phyloP scores from a whole-genome alignment of 1,284 basidiomycete species.

The Violaceomyces palustris region DNA sequence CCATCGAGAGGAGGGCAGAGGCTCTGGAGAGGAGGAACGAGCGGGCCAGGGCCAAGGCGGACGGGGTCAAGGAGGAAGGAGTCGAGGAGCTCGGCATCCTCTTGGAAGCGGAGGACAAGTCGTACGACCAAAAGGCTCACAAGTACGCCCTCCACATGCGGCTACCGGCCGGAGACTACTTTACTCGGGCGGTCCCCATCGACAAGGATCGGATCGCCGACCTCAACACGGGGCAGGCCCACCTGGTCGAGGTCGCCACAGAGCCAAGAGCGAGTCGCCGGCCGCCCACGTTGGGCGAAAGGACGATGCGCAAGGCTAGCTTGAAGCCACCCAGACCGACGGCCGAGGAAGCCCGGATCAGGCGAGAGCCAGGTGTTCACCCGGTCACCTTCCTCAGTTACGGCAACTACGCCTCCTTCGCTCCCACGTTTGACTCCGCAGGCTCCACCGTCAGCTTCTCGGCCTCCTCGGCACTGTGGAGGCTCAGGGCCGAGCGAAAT shows the following conservation, averaged over 20 bases:
- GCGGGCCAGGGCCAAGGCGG: slow-evolving; percentile 4
- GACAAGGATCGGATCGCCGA: slow-evolving; percentile 4
- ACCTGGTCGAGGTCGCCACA: slow-evolving; percentile 36
- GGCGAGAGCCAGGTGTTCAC: neutral
- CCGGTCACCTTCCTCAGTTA: slow-evolving; percentile 36
- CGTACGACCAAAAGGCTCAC: neutral
- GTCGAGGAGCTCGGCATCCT: too few relatives aligned
- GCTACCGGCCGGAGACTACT: slow-evolving; percentile 45
- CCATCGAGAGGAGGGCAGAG: slow-evolving; percentile 8
- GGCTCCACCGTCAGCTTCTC: slow-evolving; percentile 17
- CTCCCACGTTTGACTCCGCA: slow-evolving; percentile 41
- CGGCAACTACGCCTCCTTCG: slow-evolving; percentile 39
- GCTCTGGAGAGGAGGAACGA: slow-evolving; percentile 3
- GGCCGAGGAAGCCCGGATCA: neutral
- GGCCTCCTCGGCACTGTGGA: slow-evolving; percentile 15
- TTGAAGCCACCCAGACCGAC: neutral
- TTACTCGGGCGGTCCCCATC: slow-evolving; percentile 39
- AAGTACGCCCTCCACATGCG: slow-evolving; percentile 47
- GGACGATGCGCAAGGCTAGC: slow-evolving; percentile 7
- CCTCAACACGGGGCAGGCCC: slow-evolving; percentile 36
- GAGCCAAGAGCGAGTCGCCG: slow-evolving; percentile 15
- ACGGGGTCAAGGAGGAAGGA: neutral
- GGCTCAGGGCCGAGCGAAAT: slow-evolving; percentile 5
- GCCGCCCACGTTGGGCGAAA: slow-evolving; percentile 22
- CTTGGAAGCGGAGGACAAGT: neutral